Evolutionary conservation across 2,329 filamentous ascomycete species (phyloP).

Genomic region (Colletotrichum tanaceti): DNA sequence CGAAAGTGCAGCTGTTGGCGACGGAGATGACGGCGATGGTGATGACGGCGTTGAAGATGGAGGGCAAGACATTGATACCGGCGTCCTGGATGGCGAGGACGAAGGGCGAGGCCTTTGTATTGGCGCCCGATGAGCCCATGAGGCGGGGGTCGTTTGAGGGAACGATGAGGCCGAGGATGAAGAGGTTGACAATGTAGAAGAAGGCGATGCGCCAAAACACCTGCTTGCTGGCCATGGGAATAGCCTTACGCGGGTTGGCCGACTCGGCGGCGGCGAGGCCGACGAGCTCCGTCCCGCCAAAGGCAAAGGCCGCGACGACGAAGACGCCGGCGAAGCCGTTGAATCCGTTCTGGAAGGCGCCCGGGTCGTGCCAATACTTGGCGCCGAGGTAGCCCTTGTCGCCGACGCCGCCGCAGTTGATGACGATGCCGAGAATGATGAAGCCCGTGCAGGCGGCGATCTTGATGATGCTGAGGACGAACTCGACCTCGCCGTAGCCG

Average conservation of each 20-base stretch:
- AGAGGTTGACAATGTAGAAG: slow-evolving; percentile 43
- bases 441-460: slow-evolving; percentile 48
- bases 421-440: slow-evolving; percentile 43
- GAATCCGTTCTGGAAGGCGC: slow-evolving; percentile 43
- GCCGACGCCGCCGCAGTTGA: slow-evolving; percentile 42
- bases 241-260: slow-evolving; percentile 43
- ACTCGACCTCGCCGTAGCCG: slow-evolving; percentile 71
- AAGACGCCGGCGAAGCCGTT: slow-evolving; percentile 44
- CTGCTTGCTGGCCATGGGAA: slow-evolving; percentile 44
- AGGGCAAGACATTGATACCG: slow-evolving; percentile 61
- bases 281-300: slow-evolving; percentile 44
- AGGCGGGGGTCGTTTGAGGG: slow-evolving; percentile 42
- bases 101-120: slow-evolving; percentile 62
- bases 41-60: slow-evolving; percentile 65
- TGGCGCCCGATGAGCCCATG: slow-evolving; percentile 48
- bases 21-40: slow-evolving; percentile 63
- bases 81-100: slow-evolving; percentile 63
- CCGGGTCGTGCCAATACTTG: slow-evolving; percentile 43
- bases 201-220: slow-evolving; percentile 45
- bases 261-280: slow-evolving; percentile 45
- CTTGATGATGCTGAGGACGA: slow-evolving; percentile 68
- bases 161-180: slow-evolving; percentile 44
- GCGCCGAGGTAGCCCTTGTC: slow-evolving; percentile 42
- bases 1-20: slow-evolving; percentile 63
- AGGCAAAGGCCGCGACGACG: slow-evolving; percentile 42